A percentile compares a stretch with the other conserved stretches of the same genome.
These are phyloP conservation scores for Streptanthus diversifolius DNA, from an alignment of 345 rosid species.

Conservation along the genomic window DNA sequence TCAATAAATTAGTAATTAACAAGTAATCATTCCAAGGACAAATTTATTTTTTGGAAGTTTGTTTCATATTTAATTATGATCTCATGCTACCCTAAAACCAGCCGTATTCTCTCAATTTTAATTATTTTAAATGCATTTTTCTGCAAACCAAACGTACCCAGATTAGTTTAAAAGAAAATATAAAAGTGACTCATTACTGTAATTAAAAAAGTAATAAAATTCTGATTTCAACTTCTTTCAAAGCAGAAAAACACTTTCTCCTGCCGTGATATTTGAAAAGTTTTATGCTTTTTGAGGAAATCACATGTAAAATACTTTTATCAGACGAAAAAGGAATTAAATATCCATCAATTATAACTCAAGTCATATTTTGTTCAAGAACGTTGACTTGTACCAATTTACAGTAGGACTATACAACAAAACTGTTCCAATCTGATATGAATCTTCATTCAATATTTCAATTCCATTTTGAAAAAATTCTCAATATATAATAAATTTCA, in stretches of 20 bases:
- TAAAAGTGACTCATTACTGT: background rate
- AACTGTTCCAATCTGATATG: background rate
- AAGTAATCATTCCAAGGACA: too few species aligned
- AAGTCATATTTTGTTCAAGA: background rate
- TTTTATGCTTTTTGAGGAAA: background rate
- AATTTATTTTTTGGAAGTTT: too few species aligned
- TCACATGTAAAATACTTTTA: background rate
- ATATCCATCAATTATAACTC: background rate
- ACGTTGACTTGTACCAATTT: background rate
- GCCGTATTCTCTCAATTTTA: background rate
- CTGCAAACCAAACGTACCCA: too few species aligned
- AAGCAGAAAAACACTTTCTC: background rate
- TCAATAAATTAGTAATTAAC: too few species aligned
- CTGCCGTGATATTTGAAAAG: slow-evolving; percentile 13
- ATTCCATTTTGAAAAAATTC: too few species aligned
- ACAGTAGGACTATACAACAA: background rate
- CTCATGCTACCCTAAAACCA: background rate
- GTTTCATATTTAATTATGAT: background rate
- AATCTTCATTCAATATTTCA: background rate
- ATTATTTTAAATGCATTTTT: background rate
- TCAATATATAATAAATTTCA: too few species aligned
- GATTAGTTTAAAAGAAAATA: too few species aligned
- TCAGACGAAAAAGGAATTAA: background rate
- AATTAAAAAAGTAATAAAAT: too few species aligned
- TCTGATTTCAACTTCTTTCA: background rate